These are phyloP conservation scores for Calonectria ilicicola DNA, from an alignment of 2,329 filamentous ascomycete genomes.

Conservation along the genomic window DNA sequence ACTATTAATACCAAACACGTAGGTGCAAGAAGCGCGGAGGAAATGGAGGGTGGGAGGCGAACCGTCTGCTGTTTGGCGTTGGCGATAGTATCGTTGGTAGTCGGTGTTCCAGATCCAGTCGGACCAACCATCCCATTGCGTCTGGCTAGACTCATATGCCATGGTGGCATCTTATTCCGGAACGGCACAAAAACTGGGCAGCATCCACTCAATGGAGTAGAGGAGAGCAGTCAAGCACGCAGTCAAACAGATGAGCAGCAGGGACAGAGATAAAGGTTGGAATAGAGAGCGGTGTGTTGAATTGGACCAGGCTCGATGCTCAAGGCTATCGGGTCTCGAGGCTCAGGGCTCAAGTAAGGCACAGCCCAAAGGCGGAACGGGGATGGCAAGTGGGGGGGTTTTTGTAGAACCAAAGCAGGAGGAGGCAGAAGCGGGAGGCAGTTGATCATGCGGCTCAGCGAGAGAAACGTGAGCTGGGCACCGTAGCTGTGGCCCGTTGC, in stretches of 20 bases:
- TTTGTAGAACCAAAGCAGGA: slow-evolving; percentile 39
- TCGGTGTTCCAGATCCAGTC: slow-evolving; percentile 45
- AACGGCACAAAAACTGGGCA: slow-evolving; percentile 21
- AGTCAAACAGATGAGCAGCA: slow-evolving; percentile 9
- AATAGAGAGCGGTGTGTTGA: slow-evolving; percentile 6
- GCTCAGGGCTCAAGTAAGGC: slow-evolving; percentile 27
- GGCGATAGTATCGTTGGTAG: slow-evolving; percentile 44
- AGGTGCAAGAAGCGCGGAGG: background rate
- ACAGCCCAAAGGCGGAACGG: slow-evolving; percentile 22
- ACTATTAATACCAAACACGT: slow-evolving; percentile 19
- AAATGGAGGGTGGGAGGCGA: slow-evolving; percentile 5
- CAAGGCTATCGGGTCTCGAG: slow-evolving; percentile 24
- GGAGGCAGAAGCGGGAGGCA: slow-evolving; percentile 22
- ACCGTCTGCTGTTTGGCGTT: slow-evolving; percentile 46
- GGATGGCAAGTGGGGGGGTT: slow-evolving; percentile 41
- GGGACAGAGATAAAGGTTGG: background rate
- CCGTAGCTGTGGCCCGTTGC: slow-evolving; percentile 34
- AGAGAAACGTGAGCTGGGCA: slow-evolving; percentile 28
- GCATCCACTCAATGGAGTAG: slow-evolving; percentile 8
- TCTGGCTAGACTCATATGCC: slow-evolving; percentile 36
- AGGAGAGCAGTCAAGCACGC: background rate
- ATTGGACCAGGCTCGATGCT: slow-evolving; percentile 24
- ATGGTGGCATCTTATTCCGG: slow-evolving; percentile 44
- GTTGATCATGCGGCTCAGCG: slow-evolving; percentile 42
- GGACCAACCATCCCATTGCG: slow-evolving; percentile 39